Evolutionary conservation across 352 stramenopile species (phyloP).

Genomic region (Phytopythium litorale): DNA sequence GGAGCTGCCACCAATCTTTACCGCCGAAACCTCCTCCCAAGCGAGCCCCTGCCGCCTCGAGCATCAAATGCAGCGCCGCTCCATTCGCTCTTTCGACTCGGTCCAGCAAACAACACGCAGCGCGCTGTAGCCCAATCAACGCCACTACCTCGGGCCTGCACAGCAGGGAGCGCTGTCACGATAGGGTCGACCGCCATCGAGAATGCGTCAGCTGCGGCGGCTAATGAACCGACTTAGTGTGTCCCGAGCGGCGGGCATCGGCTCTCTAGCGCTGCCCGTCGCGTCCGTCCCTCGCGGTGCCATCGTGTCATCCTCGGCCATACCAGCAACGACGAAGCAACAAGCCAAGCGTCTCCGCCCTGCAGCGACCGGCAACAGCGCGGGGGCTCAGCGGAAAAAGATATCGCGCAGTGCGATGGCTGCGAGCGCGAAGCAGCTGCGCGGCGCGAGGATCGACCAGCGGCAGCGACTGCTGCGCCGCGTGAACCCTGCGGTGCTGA

Average conservation of each 20-base stretch:
- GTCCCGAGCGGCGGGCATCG: not conserved
- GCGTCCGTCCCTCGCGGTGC: slow-evolving; percentile 1
- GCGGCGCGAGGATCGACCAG: slow-evolving; percentile 6
- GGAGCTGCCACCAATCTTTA: not conserved
- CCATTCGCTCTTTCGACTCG: slow-evolving; percentile 1
- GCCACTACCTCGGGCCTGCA: not conserved
- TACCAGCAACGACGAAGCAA: not conserved
- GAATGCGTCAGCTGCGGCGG: slow-evolving; percentile 5
- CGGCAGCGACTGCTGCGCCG: slow-evolving; percentile 3
- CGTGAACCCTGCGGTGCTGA: slow-evolving; percentile 10
- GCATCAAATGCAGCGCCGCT: not conserved
- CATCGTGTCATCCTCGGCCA: not conserved
- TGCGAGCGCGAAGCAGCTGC: slow-evolving; percentile 4
- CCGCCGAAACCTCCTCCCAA: not conserved
- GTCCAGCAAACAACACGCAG: not conserved
- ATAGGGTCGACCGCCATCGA: slow-evolving; percentile 1
- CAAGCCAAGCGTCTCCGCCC: not conserved
- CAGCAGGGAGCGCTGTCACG: not conserved
- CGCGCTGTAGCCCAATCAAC: not conserved
- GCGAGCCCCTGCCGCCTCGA: not conserved
- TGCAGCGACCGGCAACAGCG: not conserved
- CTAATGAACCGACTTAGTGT: slow-evolving; percentile 2
- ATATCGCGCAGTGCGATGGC: not conserved
- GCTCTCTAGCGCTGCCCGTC: not conserved
- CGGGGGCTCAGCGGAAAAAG: not conserved